Percentiles rank a stretch among this genome's conserved stretches.
These are phyloP conservation scores for Neurospora terricola DNA, from an alignment of 495 filamentous ascomycete species.

Conservation along the genomic window DNA sequence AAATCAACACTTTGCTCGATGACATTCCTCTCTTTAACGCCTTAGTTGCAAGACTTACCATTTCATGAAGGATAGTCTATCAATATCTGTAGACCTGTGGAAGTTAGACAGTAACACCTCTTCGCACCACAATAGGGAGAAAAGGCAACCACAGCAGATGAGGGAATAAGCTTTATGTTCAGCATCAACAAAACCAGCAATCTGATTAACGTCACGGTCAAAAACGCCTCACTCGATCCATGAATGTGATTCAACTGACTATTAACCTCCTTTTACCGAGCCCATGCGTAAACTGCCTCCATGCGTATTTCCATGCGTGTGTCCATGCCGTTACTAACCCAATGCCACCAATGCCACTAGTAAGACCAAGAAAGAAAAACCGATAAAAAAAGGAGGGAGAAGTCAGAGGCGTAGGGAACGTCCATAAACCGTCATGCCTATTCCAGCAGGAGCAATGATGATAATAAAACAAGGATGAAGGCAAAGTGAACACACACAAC, in stretches of 20 bases:
- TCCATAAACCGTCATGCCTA: background rate
- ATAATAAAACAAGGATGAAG: background rate
- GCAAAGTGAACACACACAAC: background rate
- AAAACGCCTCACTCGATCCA: background rate
- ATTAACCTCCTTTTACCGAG: background rate
- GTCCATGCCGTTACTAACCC: background rate
- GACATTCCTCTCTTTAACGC: background rate
- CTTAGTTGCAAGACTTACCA: background rate
- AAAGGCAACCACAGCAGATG: no score
- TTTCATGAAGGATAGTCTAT: no score
- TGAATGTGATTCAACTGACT: background rate
- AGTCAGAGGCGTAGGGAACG: background rate
- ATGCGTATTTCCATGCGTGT: background rate
- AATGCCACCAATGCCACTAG: background rate
- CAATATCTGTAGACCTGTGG: background rate
- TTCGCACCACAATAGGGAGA: background rate
- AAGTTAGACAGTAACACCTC: background rate
- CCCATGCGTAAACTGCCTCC: background rate
- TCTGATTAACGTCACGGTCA: no score
- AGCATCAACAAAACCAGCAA: no score
- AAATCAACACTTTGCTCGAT: background rate
- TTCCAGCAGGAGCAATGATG: background rate
- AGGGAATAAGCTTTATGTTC: no score
- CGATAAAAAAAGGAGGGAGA: background rate
- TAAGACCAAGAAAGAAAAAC: background rate